Evolutionary conservation across 768 basidiomycete species (phyloP).

Genomic region (Boletus reticulatus): DNA sequence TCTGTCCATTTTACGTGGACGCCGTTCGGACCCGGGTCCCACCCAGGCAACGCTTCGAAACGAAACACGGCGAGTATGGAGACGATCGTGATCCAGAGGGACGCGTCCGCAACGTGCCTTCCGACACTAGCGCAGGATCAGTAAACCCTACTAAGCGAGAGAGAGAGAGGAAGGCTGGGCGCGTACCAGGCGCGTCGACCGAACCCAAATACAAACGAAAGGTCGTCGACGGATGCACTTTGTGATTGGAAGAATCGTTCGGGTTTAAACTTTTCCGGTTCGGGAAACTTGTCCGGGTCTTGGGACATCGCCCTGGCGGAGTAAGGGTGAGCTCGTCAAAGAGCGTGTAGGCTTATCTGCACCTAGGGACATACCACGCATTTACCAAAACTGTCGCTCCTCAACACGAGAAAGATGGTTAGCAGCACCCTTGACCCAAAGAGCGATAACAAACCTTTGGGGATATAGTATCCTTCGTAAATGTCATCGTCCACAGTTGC

Average conservation of each 20-base stretch:
- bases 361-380: constrained; percentile 10
- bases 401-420: background rate
- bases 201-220: constrained; percentile 33
- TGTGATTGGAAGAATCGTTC: constrained; percentile 29
- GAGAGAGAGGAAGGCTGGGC: background rate
- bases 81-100: constrained; percentile 30
- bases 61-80: constrained; percentile 19
- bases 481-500: constrained; percentile 37
- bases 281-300: constrained; percentile 36
- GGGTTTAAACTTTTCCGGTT: constrained; percentile 39
- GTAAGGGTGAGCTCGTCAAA: background rate
- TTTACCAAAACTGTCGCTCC: constrained; percentile 24
- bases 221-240: constrained; percentile 2
- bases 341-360: background rate
- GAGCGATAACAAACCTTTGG: constrained; percentile 37
- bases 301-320: constrained; percentile 32
- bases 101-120: constrained; percentile 39
- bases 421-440: background rate
- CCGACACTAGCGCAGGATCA: constrained; percentile 36
- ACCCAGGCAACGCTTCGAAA: constrained; percentile 9
- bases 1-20: constrained; percentile 19
- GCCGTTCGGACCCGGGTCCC: constrained; percentile 20
- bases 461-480: constrained; percentile 49
- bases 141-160: background rate
- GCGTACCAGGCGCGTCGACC: constrained; percentile 40